Percentiles rank a stretch among this genome's conserved stretches.
These are phyloP conservation scores for Remersonia thermophila DNA, from an alignment of 2,329 filamentous ascomycete species.

Conservation along the genomic window DNA sequence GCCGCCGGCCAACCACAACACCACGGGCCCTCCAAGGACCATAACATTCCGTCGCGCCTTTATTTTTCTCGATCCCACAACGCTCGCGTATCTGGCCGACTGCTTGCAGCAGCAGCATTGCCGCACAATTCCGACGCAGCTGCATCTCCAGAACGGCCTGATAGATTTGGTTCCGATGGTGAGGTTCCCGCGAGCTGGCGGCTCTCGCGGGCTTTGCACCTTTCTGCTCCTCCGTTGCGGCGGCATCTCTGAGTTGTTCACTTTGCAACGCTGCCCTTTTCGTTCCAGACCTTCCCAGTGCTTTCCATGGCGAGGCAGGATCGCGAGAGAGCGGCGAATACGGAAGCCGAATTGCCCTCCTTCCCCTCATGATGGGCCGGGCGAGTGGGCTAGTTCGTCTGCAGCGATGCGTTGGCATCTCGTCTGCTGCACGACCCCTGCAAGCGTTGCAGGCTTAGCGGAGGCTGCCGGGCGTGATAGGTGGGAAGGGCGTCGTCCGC, in stretches of 20 bases:
- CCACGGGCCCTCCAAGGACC: too few relatives aligned
- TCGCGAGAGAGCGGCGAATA: conserved; percentile 12
- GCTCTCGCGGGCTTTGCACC: neutral
- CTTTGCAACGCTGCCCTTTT: neutral
- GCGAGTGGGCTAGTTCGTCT: conserved; percentile 18
- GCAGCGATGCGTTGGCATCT: conserved; percentile 29
- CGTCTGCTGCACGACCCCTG: conserved; percentile 31
- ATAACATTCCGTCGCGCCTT: too few relatives aligned
- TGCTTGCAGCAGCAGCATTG: conserved; percentile 1
- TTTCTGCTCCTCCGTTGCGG: conserved; percentile 2
- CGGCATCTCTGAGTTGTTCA: conserved; percentile 1
- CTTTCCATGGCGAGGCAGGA: conserved; percentile 1
- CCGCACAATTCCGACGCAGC: neutral
- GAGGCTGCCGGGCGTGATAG: conserved; percentile 30
- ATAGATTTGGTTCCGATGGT: neutral
- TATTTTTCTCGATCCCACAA: neutral
- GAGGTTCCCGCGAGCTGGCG: conserved; percentile 1
- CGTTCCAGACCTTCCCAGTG: neutral
- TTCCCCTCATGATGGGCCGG: conserved; percentile 7
- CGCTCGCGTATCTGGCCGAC: conserved; percentile 5
- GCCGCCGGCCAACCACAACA: too few relatives aligned
- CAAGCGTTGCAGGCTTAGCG: conserved; percentile 23
- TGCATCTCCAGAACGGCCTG: neutral
- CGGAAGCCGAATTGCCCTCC: conserved; percentile 2
- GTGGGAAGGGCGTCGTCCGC: conserved; percentile 24